Base-by-base conservation (phyloP, 768 basidiomycete genomes). In the Lactifluus echinatus region DNA sequence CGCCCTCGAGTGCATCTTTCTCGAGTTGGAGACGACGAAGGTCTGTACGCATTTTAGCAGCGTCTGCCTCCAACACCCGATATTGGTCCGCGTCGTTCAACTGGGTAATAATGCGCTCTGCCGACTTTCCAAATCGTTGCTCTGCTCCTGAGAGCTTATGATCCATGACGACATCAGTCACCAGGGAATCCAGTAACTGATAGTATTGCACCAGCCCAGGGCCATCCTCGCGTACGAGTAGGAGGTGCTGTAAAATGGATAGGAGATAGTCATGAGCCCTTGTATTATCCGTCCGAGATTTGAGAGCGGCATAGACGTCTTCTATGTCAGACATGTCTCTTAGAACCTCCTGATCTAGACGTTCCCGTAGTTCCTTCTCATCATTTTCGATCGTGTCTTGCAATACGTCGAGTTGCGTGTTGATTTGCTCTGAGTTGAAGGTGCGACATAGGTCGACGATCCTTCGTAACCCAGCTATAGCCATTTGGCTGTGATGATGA, bases 161-260 rank as follows among this genome's bases (percentile, higher is more conserved):
- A 70, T 94, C 93, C 72, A 95, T 80, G 6, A 98, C 93, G 57
- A 98, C 82, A 67, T 93, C 87, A 45, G 90, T 84, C 44, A 98
- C 81, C 44, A 97, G 76, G 7, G 87, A 84, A 68, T 97, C 92
- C 62, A 99, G 77, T 36, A 99, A 79, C 69, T 91, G 91, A 70
- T 89, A 97, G 68, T 94, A 89, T 62, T 92, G 88, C 42, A 84
- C 83, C 71, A 91, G 81, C 26, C 84, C 77, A 34, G 86, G 85
- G 5, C 87, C 90, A 63, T 97, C 91, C 64, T 91, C 89, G 53
- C 87, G 82, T 63, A 98, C 89, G 63, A 98, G 81, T 19, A 97
- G 76, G 55, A 99, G 70, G 71, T 97, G 93, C 67, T 93, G 92
- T 80, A 98, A 81, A 70, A 93, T 87, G n/a, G 91, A 90, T 40